Percentiles rank a stretch among this genome's conserved stretches.
Conservation (phyloP, 1,284 basidiomycete genomes). For the Marasmius sp. region DNA sequence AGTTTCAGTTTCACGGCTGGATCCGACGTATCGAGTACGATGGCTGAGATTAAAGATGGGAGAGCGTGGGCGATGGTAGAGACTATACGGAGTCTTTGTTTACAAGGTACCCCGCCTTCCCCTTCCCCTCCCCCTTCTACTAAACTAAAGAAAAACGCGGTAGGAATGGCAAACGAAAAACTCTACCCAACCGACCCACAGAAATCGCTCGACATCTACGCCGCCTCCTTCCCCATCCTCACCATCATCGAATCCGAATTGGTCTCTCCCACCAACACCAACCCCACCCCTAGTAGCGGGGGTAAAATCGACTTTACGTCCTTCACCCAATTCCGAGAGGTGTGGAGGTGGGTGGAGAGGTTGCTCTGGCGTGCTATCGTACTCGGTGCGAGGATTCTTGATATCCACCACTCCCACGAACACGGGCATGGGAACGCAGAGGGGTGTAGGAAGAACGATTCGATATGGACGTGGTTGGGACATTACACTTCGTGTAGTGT, state of each 20-base stretch:
- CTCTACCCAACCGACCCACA: conserved; percentile 46
- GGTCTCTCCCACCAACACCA: conserved; percentile 28
- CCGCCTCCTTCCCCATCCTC: conserved; percentile 55
- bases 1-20: conserved; percentile 45
- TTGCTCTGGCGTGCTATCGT: conserved; percentile 69
- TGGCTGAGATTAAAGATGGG: conserved; percentile 58
- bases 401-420: conserved; percentile 37
- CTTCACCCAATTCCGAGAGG: conserved; percentile 65
- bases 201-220: conserved; percentile 54
- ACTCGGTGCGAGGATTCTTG: conserved; percentile 50
- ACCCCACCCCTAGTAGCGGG: conserved; percentile 24
- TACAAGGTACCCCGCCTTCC: conserved; percentile 57
- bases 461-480: conserved; percentile 59
- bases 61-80: conserved; percentile 66
- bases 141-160: background rate
- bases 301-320: conserved; percentile 43
- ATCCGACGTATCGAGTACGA: conserved; percentile 31
- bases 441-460: conserved; percentile 19
- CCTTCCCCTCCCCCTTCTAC: conserved; percentile 1
- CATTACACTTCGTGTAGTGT: conserved; percentile 63
- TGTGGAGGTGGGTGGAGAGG: conserved; percentile 79
- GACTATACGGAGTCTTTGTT: conserved; percentile 61
- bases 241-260: conserved; percentile 50
- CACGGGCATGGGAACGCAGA: conserved; percentile 11
- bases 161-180: conserved; percentile 50